Evolutionary conservation across 176 grass and related monocot species (phyloP), one percentile per base, ranked within the genome.

Genomic region (Carex pumila): DNA sequence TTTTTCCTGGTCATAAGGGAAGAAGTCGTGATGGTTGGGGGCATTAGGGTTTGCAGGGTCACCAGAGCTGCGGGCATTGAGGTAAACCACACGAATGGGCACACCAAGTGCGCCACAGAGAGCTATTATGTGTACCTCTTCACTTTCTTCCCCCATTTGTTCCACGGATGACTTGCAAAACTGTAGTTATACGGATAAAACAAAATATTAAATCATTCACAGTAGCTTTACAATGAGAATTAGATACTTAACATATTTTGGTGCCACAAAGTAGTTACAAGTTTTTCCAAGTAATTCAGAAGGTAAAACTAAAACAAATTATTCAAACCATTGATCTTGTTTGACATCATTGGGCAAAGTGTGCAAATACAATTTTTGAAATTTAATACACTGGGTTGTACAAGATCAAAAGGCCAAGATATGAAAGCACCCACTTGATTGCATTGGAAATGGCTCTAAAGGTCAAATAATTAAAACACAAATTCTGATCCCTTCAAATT

Each of bases 121-220:
- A 67, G 96, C 96, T 68, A 85, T 99, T 80, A 99, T 90, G 80
- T 95, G 93, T 61, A 95, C 88, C 86, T 94, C 84, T 15, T 99
- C 96, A 54, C 96, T 95, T 90, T 99, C 96, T 86, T 95, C 96
- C 4, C 91, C 93, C 96, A 99, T 99, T 58, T 91, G 96, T 63
- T 99, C 96, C 74, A 95, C 93, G 1, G 88, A 87, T 76, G 84
- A 71, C 85, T 94, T 95, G 87, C 93, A 95, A 54, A 94, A 99
- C 96, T 99, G 88, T 79, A 90, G 92, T 60, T 22, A 7, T 22
- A 84, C 56, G 85, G 3, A 56, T 31, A 56, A 54, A 77, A 55
- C 4, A 75, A 13, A 75, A 49, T 25, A 53, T 30, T 76, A 70
- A n/a, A 70, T 70, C 34, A 14, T 9, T 15, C 15, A 43, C 15